Evolutionary conservation across 495 filamentous ascomycete genomes (phyloP).

Genomic region (Friedmanniomyces simplex): DNA sequence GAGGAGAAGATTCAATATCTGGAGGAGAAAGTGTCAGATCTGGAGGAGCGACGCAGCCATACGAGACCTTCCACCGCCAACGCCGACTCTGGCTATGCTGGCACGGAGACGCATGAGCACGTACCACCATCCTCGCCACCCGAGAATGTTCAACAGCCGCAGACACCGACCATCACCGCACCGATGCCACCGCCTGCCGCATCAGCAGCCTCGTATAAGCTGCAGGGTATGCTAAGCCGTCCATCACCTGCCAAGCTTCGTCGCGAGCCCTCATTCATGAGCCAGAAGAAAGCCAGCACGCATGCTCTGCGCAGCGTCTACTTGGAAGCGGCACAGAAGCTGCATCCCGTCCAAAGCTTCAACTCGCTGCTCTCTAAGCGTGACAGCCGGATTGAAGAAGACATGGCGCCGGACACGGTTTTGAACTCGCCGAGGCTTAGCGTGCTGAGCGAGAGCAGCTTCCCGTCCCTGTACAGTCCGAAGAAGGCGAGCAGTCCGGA

Average conservation of each 20-base stretch:
- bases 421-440: slow-evolving; percentile 21
- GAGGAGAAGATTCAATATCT: slow-evolving; percentile 50
- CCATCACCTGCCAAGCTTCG: slow-evolving; percentile 9
- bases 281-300: slow-evolving; percentile 20
- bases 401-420: slow-evolving; percentile 2
- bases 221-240: slow-evolving; percentile 6
- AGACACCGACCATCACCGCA: neutral
- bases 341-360: slow-evolving; percentile 23
- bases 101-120: slow-evolving; percentile 18
- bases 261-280: slow-evolving; percentile 15
- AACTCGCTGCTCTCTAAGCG: slow-evolving; percentile 20
- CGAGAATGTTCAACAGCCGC: neutral
- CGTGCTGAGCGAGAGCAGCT: slow-evolving; percentile 24
- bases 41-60: slow-evolving; percentile 6
- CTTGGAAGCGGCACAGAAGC: slow-evolving; percentile 12
- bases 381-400: slow-evolving; percentile 15
- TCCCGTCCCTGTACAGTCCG: slow-evolving; percentile 20
- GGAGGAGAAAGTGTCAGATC: slow-evolving; percentile 43
- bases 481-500: slow-evolving; percentile 9
- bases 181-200: slow-evolving; percentile 1
- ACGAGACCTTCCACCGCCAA: slow-evolving; percentile 20
- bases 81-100: slow-evolving; percentile 22
- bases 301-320: slow-evolving; percentile 20
- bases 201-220: slow-evolving; percentile 10
- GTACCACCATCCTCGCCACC: slow-evolving; percentile 17